phyloP scores from a whole-genome alignment of 2,329 filamentous ascomycete species.

The Colletotrichum spaethianum region DNA sequence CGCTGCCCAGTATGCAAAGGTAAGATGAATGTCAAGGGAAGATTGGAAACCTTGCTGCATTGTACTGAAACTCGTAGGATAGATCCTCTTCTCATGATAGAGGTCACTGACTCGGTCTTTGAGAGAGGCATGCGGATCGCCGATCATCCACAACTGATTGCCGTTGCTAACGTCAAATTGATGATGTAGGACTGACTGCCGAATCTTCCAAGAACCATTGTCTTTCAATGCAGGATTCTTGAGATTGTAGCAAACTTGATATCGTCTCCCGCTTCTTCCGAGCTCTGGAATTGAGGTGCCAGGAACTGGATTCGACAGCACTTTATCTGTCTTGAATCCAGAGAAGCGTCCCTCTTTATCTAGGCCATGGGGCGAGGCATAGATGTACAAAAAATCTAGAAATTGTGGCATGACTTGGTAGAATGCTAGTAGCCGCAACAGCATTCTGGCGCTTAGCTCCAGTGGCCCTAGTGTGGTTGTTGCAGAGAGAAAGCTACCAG shows the following conservation, averaged over 20 bases:
- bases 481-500: too few species aligned
- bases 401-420: slow-evolving; percentile 58
- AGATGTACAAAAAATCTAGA: slow-evolving; percentile 56
- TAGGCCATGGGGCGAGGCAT: slow-evolving; percentile 49
- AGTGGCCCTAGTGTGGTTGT: neutral
- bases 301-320: slow-evolving; percentile 41
- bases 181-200: slow-evolving; percentile 56
- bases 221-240: slow-evolving; percentile 44
- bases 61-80: slow-evolving; percentile 47
- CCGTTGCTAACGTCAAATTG: slow-evolving; percentile 54
- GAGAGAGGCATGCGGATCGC: slow-evolving; percentile 50
- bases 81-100: neutral
- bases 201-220: slow-evolving; percentile 51
- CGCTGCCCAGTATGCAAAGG: slow-evolving; percentile 27
- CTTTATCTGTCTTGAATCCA: slow-evolving; percentile 52
- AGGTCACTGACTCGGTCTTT: slow-evolving; percentile 38
- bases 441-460: slow-evolving; percentile 21
- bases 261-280: slow-evolving; percentile 52
- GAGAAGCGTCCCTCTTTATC: slow-evolving; percentile 52
- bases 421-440: slow-evolving; percentile 44
- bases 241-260: slow-evolving; percentile 54
- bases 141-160: slow-evolving; percentile 57
- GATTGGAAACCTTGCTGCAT: slow-evolving; percentile 49
- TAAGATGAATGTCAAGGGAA: neutral
- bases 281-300: slow-evolving; percentile 43